Evolutionary conservation across 2,329 filamentous ascomycete species (phyloP).

Genomic region (Apiospora saccharicola): DNA sequence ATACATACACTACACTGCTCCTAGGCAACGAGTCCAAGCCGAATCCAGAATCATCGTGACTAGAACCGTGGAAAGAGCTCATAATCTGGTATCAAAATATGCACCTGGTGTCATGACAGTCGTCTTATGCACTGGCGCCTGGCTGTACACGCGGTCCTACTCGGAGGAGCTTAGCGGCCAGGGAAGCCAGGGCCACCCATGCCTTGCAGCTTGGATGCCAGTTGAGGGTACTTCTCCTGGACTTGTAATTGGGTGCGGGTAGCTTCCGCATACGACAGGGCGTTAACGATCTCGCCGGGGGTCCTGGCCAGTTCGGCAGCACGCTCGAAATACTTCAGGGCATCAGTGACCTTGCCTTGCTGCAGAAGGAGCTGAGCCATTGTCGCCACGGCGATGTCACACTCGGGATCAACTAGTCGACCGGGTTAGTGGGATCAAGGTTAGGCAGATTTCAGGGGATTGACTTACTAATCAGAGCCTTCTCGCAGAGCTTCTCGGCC

Average conservation of each 20-base stretch:
- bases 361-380: slow-evolving; percentile 98
- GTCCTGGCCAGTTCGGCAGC: slow-evolving; percentile 94
- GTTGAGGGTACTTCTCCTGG: slow-evolving; percentile 83
- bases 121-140: neutral
- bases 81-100: slow-evolving; percentile 10
- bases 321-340: slow-evolving; percentile 95
- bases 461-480: slow-evolving; percentile 86
- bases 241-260: slow-evolving; percentile 95
- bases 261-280: slow-evolving; percentile 94
- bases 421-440: slow-evolving; percentile 43
- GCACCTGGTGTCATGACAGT: neutral
- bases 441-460: slow-evolving; percentile 25
- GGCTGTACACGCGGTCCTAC: neutral
- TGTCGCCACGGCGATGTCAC: slow-evolving; percentile 97
- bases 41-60: neutral
- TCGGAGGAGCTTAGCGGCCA: slow-evolving; percentile 18
- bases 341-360: slow-evolving; percentile 95
- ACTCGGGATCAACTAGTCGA: slow-evolving; percentile 87
- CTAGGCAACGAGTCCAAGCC: slow-evolving; percentile 3
- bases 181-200: slow-evolving; percentile 38
- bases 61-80: slow-evolving; percentile 18
- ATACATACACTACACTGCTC: slow-evolving; percentile 21
- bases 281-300: slow-evolving; percentile 95
- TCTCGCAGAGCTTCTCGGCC: slow-evolving; percentile 95
- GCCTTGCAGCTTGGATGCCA: slow-evolving; percentile 74